These are phyloP conservation scores for Xylaria telfairii DNA, from an alignment of 495 filamentous ascomycete species.

Conservation along the genomic window DNA sequence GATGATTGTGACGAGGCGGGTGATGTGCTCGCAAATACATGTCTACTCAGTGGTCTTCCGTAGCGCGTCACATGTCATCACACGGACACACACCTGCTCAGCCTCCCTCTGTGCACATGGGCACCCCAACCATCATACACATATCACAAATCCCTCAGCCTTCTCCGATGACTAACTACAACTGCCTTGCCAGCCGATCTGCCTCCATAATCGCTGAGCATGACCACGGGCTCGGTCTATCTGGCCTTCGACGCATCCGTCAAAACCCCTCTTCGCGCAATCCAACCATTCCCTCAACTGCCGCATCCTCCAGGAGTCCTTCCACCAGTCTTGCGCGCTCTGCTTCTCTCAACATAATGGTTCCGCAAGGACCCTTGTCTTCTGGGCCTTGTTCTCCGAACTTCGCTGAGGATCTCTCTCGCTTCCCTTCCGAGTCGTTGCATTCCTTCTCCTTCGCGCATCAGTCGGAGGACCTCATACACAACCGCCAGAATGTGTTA, in stretches of 20 bases:
- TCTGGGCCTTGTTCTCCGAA: slow-evolving; percentile 70
- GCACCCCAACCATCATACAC: background rate
- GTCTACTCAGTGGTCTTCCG: background rate
- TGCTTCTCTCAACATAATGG: slow-evolving; percentile 64
- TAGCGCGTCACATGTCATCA: slow-evolving; percentile 5
- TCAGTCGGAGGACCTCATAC: slow-evolving; percentile 88
- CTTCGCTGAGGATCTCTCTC: slow-evolving; percentile 84
- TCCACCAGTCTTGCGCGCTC: slow-evolving; percentile 67
- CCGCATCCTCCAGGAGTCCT: slow-evolving; percentile 63
- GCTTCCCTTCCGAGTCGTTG: slow-evolving; percentile 93
- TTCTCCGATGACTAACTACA: slow-evolving; percentile 20
- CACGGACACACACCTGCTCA: slow-evolving; percentile 10
- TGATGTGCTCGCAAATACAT: background rate
- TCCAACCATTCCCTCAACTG: slow-evolving; percentile 65
- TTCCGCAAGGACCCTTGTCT: slow-evolving; percentile 53
- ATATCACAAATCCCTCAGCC: background rate
- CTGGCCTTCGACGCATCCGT: slow-evolving; percentile 90
- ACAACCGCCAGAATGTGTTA: slow-evolving; percentile 89
- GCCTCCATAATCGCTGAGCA: slow-evolving; percentile 62
- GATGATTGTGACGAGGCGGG: background rate
- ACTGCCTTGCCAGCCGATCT: slow-evolving; percentile 39
- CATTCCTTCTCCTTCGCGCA: slow-evolving; percentile 99
- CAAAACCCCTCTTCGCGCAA: slow-evolving; percentile 71
- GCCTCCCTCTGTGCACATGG: slow-evolving; percentile 14
- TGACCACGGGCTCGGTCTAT: slow-evolving; percentile 64